Evolutionary conservation across 2,329 filamentous ascomycete species (phyloP), one percentile per base, ranked within the genome.

Genomic region (Trichoderma sp.): DNA sequence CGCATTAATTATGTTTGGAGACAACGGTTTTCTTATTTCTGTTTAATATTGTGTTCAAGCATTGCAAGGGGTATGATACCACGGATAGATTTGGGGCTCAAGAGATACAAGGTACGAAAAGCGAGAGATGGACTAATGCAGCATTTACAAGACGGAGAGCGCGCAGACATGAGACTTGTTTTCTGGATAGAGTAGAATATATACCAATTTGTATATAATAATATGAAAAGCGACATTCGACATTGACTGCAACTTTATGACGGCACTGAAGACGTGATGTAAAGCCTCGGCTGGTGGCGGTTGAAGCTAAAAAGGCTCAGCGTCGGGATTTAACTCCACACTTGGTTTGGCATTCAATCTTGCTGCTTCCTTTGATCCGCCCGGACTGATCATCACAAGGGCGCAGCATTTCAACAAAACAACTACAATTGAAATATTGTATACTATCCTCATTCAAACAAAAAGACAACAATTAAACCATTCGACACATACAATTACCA

Each of bases 321-420:
- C 10, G 11, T 37, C 60, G 14, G 49, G 29, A 27, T 40, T 19
- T 8, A 40, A n/a, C 33, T 55, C 61, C 61, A 43, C 61, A 63
- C 19, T 55, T n/a, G 4, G 47, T 31, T 31, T 35, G 49, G 10
- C 8, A 52, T 7, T 16, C 14, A 29, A 49, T 62, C 60, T 29
- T 29, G 33, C 40, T 55, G n/a, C 55, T 57, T 58, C 55, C 55
- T 21, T 58, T 58, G 11, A 24, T 37, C 55, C 53, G 37, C 29
- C 52, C 53, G 62, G 33, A 6, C n/a, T 57, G 35, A 66, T 66
- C 62, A 56, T 58, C 33, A 33, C 35, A 66, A 66, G 62, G 62
- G 62, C 62, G 62, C 62, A 27, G 24, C n/a, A 11, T 16, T 19
- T 27, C n/a, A 11, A 31, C 4, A 56, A 56, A 33, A 13, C 3